Percentiles rank a stretch among this genome's conserved stretches.
Conservation (phyloP, 2,329 filamentous ascomycete species). For the Fonsecaea pugnacius region DNA sequence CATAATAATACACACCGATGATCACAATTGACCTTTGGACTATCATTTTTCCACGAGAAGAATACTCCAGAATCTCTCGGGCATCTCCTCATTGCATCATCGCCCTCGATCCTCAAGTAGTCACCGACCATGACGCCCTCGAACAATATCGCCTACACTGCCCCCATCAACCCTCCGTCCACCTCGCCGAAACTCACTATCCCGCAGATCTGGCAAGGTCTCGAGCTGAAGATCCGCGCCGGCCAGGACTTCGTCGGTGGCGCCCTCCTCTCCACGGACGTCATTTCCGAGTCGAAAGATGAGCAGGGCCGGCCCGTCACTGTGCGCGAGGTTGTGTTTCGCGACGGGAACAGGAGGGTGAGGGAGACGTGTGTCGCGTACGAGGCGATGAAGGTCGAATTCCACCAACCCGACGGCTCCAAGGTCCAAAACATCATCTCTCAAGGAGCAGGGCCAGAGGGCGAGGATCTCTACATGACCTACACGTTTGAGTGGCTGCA, state of each 20-base stretch:
- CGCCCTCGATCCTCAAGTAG: not conserved
- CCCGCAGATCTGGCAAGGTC: conserved; percentile 46
- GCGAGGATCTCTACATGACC: conserved; percentile 46
- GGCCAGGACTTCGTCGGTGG: conserved; percentile 40
- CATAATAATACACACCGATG: not conserved
- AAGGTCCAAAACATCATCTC: conserved; percentile 42
- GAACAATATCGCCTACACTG: conserved; percentile 46
- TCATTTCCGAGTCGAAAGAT: conserved; percentile 31
- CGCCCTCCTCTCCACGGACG: conserved; percentile 37
- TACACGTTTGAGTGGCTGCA: conserved; percentile 50
- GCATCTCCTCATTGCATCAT: not conserved
- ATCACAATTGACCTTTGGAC: not conserved
- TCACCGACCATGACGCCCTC: conserved; percentile 26
- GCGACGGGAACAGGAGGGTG: conserved; percentile 35
- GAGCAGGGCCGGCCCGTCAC: conserved; percentile 34
- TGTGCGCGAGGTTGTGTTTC: conserved; percentile 39
- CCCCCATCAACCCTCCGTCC: conserved; percentile 45
- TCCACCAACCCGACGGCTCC: conserved; percentile 38
- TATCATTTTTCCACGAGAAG: not conserved
- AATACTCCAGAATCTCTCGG: not conserved
- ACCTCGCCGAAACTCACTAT: conserved; percentile 39
- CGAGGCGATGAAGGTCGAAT: conserved; percentile 39
- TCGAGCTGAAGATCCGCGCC: conserved; percentile 39
- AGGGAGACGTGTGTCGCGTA: conserved; percentile 37
- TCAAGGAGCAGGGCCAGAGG: conserved; percentile 40